A percentile compares a stretch with the other conserved stretches of the same genome.
These are phyloP conservation scores for Chlamydomonas eustigma DNA, from an alignment of 139 green algal genomes.

Conservation along the genomic window DNA sequence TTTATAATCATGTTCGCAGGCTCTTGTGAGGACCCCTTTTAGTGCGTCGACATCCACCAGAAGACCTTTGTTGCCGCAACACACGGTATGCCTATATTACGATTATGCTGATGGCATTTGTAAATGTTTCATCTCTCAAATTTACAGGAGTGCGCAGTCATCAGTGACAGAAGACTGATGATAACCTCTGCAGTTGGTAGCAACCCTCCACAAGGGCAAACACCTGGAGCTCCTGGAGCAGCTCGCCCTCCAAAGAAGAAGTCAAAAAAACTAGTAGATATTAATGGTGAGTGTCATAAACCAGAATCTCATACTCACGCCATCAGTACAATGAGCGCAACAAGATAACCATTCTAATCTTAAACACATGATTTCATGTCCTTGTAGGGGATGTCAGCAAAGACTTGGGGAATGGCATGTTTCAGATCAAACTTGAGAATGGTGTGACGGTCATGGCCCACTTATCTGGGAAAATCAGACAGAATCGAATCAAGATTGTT, in stretches of 20 bases:
- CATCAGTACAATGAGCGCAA: background rate
- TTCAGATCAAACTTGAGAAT: conserved; percentile 59
- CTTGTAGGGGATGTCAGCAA: conserved; percentile 33
- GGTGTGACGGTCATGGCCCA: conserved; percentile 60
- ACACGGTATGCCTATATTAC: too few species aligned
- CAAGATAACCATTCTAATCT: background rate
- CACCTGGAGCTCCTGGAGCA: background rate
- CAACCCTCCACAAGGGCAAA: too few species aligned
- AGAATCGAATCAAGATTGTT: conserved; percentile 70
- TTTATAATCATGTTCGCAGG: too few species aligned
- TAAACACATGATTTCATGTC: background rate
- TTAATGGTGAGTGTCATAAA: conserved; percentile 4
- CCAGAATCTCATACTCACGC: background rate
- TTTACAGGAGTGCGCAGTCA: too few species aligned
- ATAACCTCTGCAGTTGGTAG: too few species aligned
- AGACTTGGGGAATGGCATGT: conserved; percentile 52
- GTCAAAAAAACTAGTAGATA: conserved; percentile 14
- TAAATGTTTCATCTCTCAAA: too few species aligned
- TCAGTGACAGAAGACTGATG: too few species aligned
- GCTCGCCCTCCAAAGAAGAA: conserved; percentile 10
- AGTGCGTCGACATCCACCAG: too few species aligned
- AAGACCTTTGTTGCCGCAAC: too few species aligned
- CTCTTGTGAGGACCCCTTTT: too few species aligned
- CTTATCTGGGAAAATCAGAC: conserved; percentile 65
- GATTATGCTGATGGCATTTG: too few species aligned